These are phyloP conservation scores for Mycena chlorophos DNA, from an alignment of 768 basidiomycete genomes.

Conservation along the genomic window DNA sequence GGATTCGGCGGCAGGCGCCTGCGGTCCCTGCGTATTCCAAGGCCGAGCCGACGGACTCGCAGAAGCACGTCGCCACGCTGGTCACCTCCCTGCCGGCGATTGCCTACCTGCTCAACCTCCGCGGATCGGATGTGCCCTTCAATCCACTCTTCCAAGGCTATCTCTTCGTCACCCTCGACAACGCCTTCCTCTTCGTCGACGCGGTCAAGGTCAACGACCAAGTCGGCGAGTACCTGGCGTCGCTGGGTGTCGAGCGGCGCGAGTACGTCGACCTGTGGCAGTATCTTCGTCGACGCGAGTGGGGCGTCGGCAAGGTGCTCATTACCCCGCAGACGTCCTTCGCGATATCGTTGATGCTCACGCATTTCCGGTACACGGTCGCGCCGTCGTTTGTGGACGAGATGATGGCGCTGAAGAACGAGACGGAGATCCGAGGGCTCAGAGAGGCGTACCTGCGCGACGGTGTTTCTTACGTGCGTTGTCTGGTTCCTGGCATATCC, in stretches of 20 bases:
- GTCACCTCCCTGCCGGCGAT: conserved; percentile 71
- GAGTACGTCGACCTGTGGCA: conserved; percentile 81
- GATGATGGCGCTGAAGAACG: conserved; percentile 88
- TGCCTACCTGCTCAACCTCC: conserved; percentile 86
- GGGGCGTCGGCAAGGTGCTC: conserved; percentile 80
- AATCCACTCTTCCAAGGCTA: conserved; percentile 93
- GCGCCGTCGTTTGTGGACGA: conserved; percentile 68
- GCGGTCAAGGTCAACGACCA: conserved; percentile 59
- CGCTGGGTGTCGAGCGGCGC: conserved; percentile 54
- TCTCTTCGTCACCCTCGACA: conserved; percentile 65
- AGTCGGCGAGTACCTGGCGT: conserved; percentile 56
- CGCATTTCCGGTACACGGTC: conserved; percentile 77
- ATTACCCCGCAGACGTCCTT: conserved; percentile 76
- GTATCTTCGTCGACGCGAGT: conserved; percentile 71
- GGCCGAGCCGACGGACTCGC: conserved; percentile 54
- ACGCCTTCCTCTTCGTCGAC: conserved; percentile 78
- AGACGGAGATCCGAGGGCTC: conserved; percentile 80
- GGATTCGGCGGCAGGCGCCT: conserved; percentile 64
- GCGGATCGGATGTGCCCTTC: conserved; percentile 87
- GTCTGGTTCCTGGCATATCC: conserved; percentile 9
- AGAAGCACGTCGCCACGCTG: conserved; percentile 67
- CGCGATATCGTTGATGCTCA: conserved; percentile 83
- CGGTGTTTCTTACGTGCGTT: conserved; percentile 77
- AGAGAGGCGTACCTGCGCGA: conserved; percentile 85
- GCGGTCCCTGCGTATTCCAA: conserved; percentile 64